These are phyloP conservation scores for Phialocephala subalpina DNA, from an alignment of 2,329 filamentous ascomycete genomes.

Conservation along the genomic window DNA sequence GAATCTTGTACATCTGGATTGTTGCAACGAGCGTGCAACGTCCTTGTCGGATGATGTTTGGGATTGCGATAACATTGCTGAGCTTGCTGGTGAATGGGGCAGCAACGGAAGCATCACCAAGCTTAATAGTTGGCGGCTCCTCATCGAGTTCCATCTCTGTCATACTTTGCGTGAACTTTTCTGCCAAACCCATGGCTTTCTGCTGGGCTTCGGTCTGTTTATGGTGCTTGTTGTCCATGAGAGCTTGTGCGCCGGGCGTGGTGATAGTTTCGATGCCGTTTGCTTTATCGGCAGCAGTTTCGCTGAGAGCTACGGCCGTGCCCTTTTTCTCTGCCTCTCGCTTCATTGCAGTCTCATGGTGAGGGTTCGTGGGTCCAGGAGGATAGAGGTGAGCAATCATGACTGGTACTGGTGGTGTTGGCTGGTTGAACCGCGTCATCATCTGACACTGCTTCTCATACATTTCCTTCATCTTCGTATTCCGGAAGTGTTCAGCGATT, in stretches of 20 bases:
- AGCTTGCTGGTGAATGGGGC: constrained; percentile 98
- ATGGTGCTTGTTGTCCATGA: constrained; percentile 58
- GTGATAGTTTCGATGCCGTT: constrained; percentile 70
- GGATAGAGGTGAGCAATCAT: constrained; percentile 95
- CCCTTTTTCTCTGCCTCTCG: constrained; percentile 85
- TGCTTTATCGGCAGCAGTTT: constrained; percentile 61
- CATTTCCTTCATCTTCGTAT: constrained; percentile 97
- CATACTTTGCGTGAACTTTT: constrained; percentile 86
- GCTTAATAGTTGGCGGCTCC: constrained; percentile 94
- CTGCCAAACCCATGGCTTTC: constrained; percentile 80
- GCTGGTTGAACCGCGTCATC: constrained; percentile 96
- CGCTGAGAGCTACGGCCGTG: constrained; percentile 59
- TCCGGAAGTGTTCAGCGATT: constrained; percentile 92
- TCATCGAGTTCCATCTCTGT: constrained; percentile 87
- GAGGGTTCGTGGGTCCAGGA: constrained; percentile 88
- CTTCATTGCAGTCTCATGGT: constrained; percentile 91
- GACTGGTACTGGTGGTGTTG: constrained; percentile 87
- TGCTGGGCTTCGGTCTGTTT: constrained; percentile 71
- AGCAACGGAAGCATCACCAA: constrained; percentile 95
- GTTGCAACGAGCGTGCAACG: constrained; percentile 97
- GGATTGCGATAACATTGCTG: constrained; percentile 94
- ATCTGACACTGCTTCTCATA: constrained; percentile 95
- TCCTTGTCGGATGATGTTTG: constrained; percentile 97
- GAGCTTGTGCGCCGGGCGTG: constrained; percentile 69
- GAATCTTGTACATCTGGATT: constrained; percentile 99